Evolutionary conservation across 805 yeast genomes (phyloP), one percentile per base, ranked within the genome.

Genomic region (Zygotorulaspora chibaensis): DNA sequence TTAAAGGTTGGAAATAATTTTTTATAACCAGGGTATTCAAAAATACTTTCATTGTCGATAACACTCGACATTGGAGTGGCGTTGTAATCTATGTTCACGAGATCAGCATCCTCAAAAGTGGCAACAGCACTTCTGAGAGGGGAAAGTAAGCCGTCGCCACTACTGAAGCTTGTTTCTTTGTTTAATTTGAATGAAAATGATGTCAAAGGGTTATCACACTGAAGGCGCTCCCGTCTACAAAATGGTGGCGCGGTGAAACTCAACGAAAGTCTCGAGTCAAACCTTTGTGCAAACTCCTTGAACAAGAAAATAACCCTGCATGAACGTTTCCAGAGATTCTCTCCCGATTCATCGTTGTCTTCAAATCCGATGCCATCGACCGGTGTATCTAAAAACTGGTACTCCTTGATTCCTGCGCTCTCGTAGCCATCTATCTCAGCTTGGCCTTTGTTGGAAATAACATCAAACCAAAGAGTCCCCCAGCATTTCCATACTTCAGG

Each of bases 401-500:
- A 73, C 46, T 75, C 77, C 38, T 64, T 62, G n/a, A 83, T 75
- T 8, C 89, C 88, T 3, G 83, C 77, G 17, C 73, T 73, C 38
- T 66, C 71, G 29, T 71, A 66, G 38, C 70, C 75, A 34, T 66
- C 66, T 52, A 74, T 53, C 30, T 47, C 45, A 23, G 39, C 76
- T 52, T 80, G 85, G 3, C 68, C 70, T 57, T 83, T 84, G 36
- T 72, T 61, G 12, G 69, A 58, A 33, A 85, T 69, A 20, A 69
- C 67, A 62, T 85, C 90, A 65, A 78, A 86, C 91, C 93, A 85
- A 35, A 86, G 61, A 0, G 88, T 77, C 2, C 95, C 95, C 88
- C 91, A 84, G 57, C 89, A 81, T 59, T 81, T 82, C 90, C 90
- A 85, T 16, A 81, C 84, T 63, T 86, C 95, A 35, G 85, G 80